Evolutionary conservation across 768 basidiomycete species (phyloP).

Genomic region (Candolleomyces aberdarensis): DNA sequence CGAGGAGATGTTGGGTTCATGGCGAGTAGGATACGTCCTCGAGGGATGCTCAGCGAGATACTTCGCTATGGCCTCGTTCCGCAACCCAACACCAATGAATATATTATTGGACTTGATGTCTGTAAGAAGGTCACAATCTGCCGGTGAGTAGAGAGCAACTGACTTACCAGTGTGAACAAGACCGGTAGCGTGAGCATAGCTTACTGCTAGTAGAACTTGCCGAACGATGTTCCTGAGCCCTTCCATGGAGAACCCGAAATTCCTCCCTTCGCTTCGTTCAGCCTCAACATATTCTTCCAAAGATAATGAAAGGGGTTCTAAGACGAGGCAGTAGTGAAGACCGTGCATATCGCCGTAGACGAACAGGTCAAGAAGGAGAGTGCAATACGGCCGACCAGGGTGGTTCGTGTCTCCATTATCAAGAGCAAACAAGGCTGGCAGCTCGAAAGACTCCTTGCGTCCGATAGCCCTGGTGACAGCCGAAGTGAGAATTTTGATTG

Average conservation of each 20-base stretch:
- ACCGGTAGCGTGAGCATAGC: conserved; percentile 23
- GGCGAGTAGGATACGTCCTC: conserved; percentile 7
- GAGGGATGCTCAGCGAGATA: conserved; percentile 13
- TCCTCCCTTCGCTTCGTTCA: neutral
- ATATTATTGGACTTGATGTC: conserved; percentile 22
- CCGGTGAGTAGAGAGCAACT: neutral
- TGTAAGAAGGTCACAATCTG: conserved; percentile 1
- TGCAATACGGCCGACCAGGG: neutral
- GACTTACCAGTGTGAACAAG: conserved; percentile 20
- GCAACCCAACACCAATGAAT: conserved; percentile 6
- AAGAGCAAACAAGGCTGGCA: neutral
- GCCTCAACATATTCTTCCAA: neutral
- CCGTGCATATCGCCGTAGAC: neutral
- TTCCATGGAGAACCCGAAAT: conserved; percentile 3
- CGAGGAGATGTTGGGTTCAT: conserved; percentile 12
- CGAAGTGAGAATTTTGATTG: too few relatives aligned
- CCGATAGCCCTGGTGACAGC: neutral
- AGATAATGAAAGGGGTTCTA: neutral
- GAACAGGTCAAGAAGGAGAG: neutral
- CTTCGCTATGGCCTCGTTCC: conserved; percentile 2
- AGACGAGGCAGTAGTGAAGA: neutral
- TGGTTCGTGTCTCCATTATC: neutral
- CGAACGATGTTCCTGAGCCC: conserved; percentile 18
- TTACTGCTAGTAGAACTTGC: conserved; percentile 23
- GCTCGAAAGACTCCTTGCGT: neutral